Evolutionary conservation across 805 yeast genomes (phyloP).

Genomic region (Nakazawaea populi): DNA sequence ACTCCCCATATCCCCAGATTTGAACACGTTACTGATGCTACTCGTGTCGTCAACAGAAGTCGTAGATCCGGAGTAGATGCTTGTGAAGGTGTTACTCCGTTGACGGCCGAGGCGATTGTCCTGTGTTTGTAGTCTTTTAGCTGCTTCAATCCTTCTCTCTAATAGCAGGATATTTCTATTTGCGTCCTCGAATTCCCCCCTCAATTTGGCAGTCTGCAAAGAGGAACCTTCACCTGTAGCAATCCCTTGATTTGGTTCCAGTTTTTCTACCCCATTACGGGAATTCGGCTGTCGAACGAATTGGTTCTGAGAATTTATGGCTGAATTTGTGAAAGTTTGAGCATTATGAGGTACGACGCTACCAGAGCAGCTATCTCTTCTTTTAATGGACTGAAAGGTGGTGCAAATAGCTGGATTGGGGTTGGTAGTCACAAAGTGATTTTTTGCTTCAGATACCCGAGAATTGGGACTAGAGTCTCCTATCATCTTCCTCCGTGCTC

Average conservation of each 20-base stretch:
- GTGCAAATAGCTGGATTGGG: not conserved
- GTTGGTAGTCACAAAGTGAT: not conserved
- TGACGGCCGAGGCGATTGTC: conserved; percentile 19
- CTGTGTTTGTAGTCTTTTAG: conserved; percentile 14
- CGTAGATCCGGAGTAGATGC: conserved; percentile 12
- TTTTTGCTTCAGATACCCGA: not conserved
- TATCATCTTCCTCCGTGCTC: not conserved
- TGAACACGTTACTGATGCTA: not conserved
- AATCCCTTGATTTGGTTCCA: not conserved
- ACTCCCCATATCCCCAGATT: conserved; percentile 19
- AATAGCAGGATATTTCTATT: conserved; percentile 3
- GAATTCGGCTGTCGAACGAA: not conserved
- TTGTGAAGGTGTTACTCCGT: conserved; percentile 18
- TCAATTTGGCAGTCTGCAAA: not conserved
- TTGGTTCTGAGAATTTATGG: not conserved
- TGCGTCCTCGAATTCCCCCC: conserved; percentile 3
- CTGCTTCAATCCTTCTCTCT: conserved; percentile 13
- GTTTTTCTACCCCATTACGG: not conserved
- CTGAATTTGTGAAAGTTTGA: not conserved
- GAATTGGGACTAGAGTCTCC: not conserved
- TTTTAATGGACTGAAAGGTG: conserved; percentile 6
- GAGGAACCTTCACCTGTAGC: not conserved
- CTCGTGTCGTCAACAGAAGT: conserved; percentile 5
- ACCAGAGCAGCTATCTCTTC: conserved; percentile 4
- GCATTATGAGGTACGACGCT: not conserved